Evolutionary conservation across 2,329 filamentous ascomycete genomes (phyloP).

Genomic region (Huntiella bhutanensis): DNA sequence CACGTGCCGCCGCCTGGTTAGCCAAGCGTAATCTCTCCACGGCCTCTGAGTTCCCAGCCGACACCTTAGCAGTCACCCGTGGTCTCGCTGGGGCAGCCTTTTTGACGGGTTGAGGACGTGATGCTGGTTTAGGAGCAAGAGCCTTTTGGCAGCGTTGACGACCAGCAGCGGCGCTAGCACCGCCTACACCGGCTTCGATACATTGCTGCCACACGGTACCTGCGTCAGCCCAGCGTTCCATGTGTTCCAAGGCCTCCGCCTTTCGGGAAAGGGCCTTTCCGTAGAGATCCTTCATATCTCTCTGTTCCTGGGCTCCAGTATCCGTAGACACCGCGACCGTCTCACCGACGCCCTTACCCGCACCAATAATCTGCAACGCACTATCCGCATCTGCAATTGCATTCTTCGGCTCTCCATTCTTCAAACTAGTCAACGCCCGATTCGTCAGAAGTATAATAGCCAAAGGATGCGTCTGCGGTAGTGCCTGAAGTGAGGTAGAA

Average conservation of each 20-base stretch:
- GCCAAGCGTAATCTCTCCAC: slow-evolving; percentile 67
- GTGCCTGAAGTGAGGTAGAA: slow-evolving; percentile 50
- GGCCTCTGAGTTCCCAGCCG: slow-evolving; percentile 42
- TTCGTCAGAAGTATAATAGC: slow-evolving; percentile 83
- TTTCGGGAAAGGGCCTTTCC: slow-evolving; percentile 88
- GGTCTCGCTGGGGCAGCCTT: slow-evolving; percentile 14
- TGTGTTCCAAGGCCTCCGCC: slow-evolving; percentile 83
- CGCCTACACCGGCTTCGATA: slow-evolving; percentile 73
- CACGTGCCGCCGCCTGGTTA: slow-evolving; percentile 66
- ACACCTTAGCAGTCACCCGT: slow-evolving; percentile 11
- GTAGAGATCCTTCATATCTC: slow-evolving; percentile 83
- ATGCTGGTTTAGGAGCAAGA: slow-evolving; percentile 42
- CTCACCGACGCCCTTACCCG: slow-evolving; percentile 61
- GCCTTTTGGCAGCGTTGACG: slow-evolving; percentile 80
- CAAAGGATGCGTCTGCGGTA: slow-evolving; percentile 66
- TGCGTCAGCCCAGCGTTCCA: slow-evolving; percentile 86
- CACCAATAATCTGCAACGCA: slow-evolving; percentile 63
- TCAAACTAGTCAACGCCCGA: slow-evolving; percentile 72
- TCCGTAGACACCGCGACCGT: slow-evolving; percentile 46
- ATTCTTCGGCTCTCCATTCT: slow-evolving; percentile 78
- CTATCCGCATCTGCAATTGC: slow-evolving; percentile 71
- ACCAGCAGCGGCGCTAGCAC: slow-evolving; percentile 63
- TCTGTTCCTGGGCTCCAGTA: slow-evolving; percentile 40
- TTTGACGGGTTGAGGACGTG: slow-evolving; percentile 21
- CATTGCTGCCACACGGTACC: slow-evolving; percentile 61